These are phyloP conservation scores for Boechera stricta DNA, from an alignment of 345 rosid genomes.

Conservation along the genomic window DNA sequence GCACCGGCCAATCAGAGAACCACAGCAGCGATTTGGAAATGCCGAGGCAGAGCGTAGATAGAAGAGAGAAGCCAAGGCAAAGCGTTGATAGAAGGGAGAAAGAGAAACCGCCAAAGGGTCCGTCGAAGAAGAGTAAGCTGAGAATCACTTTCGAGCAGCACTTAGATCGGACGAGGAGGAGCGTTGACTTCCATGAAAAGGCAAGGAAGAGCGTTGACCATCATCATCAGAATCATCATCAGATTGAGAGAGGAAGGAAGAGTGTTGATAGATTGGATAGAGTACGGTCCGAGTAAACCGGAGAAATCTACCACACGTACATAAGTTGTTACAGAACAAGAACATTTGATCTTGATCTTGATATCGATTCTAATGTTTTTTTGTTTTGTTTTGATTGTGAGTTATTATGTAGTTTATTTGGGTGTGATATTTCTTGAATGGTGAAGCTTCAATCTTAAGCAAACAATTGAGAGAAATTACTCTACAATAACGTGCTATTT, in stretches of 20 bases:
- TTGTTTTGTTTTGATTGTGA: not conserved
- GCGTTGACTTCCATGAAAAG: slow-evolving; percentile 92
- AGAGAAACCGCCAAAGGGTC: slow-evolving; percentile 51
- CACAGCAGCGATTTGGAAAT: slow-evolving; percentile 66
- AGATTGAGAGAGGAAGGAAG: slow-evolving; percentile 81
- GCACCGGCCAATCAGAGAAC: slow-evolving; percentile 66
- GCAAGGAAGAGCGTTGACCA: slow-evolving; percentile 75
- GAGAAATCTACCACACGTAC: slow-evolving; percentile 26
- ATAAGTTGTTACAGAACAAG: slow-evolving; percentile 35
- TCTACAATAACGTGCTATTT: not conserved
- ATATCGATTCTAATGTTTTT: slow-evolving; percentile 29
- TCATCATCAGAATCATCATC: slow-evolving; percentile 44
- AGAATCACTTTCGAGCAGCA: slow-evolving; percentile 65
- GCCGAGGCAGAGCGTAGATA: slow-evolving; percentile 85
- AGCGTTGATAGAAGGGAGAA: slow-evolving; percentile 76
- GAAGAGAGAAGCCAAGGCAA: slow-evolving; percentile 84
- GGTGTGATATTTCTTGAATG: slow-evolving; percentile 21
- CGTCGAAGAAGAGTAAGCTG: slow-evolving; percentile 52
- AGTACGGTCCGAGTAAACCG: slow-evolving; percentile 60
- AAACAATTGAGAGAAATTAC: slow-evolving; percentile 10
- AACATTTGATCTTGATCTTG: slow-evolving; percentile 38
- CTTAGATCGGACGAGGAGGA: slow-evolving; percentile 83
- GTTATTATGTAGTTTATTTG: slow-evolving; percentile 34
- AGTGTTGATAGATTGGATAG: slow-evolving; percentile 91
- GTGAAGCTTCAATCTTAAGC: slow-evolving; percentile 16